A percentile compares a stretch with the other conserved stretches of the same genome.
phyloP scores from a whole-genome alignment of 805 yeast species.

The Metschnikowia shivogae region DNA sequence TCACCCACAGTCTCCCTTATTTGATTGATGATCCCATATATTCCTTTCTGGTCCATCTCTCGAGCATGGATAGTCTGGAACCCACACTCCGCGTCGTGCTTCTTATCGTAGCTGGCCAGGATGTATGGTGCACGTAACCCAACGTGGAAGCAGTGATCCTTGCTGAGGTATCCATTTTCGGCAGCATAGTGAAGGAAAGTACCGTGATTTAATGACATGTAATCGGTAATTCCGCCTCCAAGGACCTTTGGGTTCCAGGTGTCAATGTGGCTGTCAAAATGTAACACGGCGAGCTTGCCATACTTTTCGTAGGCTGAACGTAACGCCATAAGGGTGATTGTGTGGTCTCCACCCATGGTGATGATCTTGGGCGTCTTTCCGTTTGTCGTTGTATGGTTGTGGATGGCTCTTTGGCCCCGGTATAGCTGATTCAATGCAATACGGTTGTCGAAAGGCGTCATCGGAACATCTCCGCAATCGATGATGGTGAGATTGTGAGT shows the following conservation, averaged over 20 bases:
- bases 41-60: constrained; percentile 43
- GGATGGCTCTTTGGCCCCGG: constrained; percentile 48
- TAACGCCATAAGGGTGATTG: constrained; percentile 49
- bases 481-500: constrained; percentile 34
- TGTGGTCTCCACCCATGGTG: constrained; percentile 62
- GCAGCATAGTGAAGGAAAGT: constrained; percentile 68
- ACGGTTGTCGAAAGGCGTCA: constrained; percentile 63
- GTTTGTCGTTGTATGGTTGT: constrained; percentile 28
- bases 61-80: constrained; percentile 43
- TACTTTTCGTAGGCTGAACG: constrained; percentile 47
- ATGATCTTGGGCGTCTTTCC: constrained; percentile 37
- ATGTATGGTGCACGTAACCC: constrained; percentile 65
- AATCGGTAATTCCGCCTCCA: constrained; percentile 60
- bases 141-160: constrained; percentile 51
- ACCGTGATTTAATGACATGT: constrained; percentile 62
- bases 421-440: constrained; percentile 63
- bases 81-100: constrained; percentile 51
- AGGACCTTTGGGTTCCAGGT: constrained; percentile 63
- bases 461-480: constrained; percentile 68
- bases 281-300: constrained; percentile 49
- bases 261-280: constrained; percentile 67
- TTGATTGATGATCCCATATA: constrained; percentile 31
- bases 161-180: constrained; percentile 56
- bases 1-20: constrained; percentile 35
- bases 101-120: constrained; percentile 30